A percentile compares a stretch with the other conserved stretches of the same genome.
Evolutionary conservation across 2,329 filamentous ascomycete genomes (phyloP).

Genomic region (Leptosphaerulina australis): DNA sequence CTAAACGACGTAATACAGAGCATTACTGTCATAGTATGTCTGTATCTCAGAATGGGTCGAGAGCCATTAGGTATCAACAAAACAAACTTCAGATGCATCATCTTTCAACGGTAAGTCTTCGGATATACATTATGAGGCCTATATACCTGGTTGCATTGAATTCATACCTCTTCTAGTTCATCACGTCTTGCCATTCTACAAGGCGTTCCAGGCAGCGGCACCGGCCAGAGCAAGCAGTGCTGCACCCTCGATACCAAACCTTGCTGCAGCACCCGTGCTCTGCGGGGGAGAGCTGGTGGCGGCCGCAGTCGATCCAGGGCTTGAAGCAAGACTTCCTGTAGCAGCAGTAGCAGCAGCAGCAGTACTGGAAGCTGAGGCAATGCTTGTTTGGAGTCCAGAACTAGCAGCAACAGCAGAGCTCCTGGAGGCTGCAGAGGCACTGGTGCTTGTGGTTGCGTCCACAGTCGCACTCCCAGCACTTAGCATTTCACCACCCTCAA

Average conservation of each 20-base stretch:
- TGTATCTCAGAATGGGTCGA: no score
- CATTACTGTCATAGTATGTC: no score
- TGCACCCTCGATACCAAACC: conserved; percentile 26
- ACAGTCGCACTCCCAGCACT: conserved; percentile 21
- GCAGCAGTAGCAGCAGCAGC: conserved; percentile 17
- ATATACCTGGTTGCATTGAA: neutral
- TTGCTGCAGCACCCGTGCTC: conserved; percentile 31
- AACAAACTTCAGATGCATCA: neutral
- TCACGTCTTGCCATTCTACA: conserved; percentile 14
- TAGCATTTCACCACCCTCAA: conserved; percentile 32
- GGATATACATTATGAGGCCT: conserved; percentile 3
- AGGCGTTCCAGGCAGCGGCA: conserved; percentile 28
- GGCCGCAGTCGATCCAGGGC: conserved; percentile 8
- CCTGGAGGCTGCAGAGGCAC: conserved; percentile 5
- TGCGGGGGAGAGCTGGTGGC: conserved; percentile 16
- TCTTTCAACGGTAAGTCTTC: neutral
- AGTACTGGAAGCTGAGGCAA: conserved; percentile 12
- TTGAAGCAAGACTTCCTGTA: conserved; percentile 11
- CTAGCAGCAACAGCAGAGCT: conserved; percentile 13
- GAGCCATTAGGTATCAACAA: no score
- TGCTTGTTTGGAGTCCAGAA: conserved; percentile 13
- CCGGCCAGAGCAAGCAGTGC: conserved; percentile 31
- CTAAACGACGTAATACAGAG: no score
- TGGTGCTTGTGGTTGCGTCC: conserved; percentile 7
- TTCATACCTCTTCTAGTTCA: neutral